Conservation (phyloP, 1,284 basidiomycete genomes). For the Prillingera fragicola region DNA sequence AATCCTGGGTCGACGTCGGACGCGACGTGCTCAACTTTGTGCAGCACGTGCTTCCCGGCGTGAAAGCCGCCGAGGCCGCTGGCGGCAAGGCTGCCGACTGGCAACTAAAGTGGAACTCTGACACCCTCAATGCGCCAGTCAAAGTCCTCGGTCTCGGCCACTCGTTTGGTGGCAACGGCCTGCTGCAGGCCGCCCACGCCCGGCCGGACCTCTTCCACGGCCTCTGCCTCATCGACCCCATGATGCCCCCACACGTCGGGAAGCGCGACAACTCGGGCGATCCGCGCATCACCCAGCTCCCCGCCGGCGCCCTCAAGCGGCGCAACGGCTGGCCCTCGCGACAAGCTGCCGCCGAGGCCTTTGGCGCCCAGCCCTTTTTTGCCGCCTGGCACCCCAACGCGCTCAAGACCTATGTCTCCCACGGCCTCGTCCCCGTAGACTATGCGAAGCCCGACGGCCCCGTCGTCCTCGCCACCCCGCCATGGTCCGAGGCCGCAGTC, state of each 20-base stretch:
- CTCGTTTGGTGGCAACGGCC: constrained; percentile 69
- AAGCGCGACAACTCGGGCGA: neutral
- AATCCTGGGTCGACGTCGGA: constrained; percentile 42
- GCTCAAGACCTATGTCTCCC: constrained; percentile 62
- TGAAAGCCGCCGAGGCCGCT: neutral
- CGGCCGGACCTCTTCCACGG: constrained; percentile 65
- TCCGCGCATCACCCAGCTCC: constrained; percentile 10
- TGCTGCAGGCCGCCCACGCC: constrained; percentile 58
- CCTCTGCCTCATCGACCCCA: constrained; percentile 73
- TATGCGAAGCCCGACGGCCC: neutral
- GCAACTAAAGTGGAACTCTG: constrained; percentile 50
- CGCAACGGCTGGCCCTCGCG: constrained; percentile 53
- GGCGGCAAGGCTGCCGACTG: constrained; percentile 1
- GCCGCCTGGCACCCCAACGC: constrained; percentile 54
- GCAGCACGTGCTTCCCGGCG: constrained; percentile 49
- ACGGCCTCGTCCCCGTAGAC: constrained; percentile 54
- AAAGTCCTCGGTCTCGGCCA: constrained; percentile 63
- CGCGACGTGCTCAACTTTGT: constrained; percentile 44
- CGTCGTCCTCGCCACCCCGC: constrained; percentile 33
- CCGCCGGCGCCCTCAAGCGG: constrained; percentile 53
- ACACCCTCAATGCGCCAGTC: constrained; percentile 34
- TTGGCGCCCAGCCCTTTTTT: constrained; percentile 51
- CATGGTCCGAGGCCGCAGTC: constrained; percentile 33
- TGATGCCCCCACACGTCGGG: constrained; percentile 44
- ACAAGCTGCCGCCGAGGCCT: constrained; percentile 57